phyloP scores from a whole-genome alignment of 2,329 filamentous ascomycete genomes.

The Alternaria ventricosa region DNA sequence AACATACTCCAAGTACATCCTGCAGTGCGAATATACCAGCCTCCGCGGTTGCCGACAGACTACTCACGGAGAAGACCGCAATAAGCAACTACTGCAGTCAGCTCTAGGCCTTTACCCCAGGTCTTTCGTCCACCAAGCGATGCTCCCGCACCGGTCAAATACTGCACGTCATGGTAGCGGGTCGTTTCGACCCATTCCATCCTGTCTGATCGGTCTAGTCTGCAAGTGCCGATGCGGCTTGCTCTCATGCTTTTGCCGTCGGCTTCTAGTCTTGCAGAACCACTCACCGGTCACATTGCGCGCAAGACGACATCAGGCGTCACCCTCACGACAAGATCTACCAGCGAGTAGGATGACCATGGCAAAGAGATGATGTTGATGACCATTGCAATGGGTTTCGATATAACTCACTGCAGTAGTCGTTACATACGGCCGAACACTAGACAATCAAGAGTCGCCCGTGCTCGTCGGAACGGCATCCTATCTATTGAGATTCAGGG shows the following conservation, averaged over 20 bases:
- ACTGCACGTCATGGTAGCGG: conserved; percentile 13
- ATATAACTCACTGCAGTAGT: not conserved
- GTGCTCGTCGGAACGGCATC: not conserved
- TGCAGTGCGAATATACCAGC: not conserved
- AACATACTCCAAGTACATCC: not conserved
- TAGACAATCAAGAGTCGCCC: not conserved
- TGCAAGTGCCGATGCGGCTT: not conserved
- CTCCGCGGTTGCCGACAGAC: conserved; percentile 10
- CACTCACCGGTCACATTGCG: not conserved
- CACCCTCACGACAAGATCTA: not conserved
- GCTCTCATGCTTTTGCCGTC: not conserved
- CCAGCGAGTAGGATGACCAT: not conserved
- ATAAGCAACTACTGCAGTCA: conserved; percentile 19
- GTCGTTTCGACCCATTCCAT: not conserved
- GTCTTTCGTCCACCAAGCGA: conserved; percentile 1
- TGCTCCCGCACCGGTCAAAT: conserved; percentile 21
- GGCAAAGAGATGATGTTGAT: not conserved
- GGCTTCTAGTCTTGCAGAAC: not conserved
- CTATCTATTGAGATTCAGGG: not conserved
- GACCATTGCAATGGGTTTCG: not conserved
- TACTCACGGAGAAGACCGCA: not conserved
- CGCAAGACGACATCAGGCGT: not conserved
- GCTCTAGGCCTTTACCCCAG: conserved; percentile 6
- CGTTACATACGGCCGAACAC: not conserved
- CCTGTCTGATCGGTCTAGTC: conserved; percentile 14